Percentiles rank a stretch among this genome's conserved stretches.
phyloP scores from a whole-genome alignment of 257 asterid species.

The Solanum lignicaule region DNA sequence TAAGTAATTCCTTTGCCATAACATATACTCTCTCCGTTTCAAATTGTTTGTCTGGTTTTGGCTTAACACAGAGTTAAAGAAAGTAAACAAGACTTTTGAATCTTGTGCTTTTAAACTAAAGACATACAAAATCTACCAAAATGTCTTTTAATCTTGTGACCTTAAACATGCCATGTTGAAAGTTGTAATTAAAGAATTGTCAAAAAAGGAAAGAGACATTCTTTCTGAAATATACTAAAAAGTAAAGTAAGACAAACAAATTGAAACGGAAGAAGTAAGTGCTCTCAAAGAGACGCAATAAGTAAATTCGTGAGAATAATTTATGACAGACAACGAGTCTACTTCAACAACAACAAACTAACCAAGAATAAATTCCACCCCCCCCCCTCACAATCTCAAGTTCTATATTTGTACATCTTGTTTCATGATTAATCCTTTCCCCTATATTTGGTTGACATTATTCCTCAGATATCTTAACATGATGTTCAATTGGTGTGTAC shows the following conservation, averaged over 20 bases:
- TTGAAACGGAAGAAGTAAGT: background rate
- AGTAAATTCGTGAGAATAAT: background rate
- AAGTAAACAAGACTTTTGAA: background rate
- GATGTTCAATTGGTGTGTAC: background rate
- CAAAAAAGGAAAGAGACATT: background rate
- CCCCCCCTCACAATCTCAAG: background rate
- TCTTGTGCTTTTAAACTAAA: background rate
- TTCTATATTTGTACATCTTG: background rate
- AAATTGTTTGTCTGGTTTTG: background rate
- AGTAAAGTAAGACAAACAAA: background rate
- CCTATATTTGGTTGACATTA: background rate
- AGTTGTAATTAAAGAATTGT: background rate
- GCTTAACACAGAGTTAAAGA: background rate
- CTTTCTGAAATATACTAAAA: background rate
- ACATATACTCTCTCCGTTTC: background rate
- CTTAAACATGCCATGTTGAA: background rate
- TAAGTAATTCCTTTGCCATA: background rate
- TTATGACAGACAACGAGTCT: background rate
- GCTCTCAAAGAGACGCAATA: background rate
- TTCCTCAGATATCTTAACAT: background rate
- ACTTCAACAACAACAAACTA: background rate
- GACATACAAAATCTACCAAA: background rate
- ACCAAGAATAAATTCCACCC: background rate
- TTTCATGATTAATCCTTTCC: background rate
- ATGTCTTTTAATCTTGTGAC: background rate